Conservation (phyloP, 257 asterid genomes). For the Ilex aquifolium region DNA sequence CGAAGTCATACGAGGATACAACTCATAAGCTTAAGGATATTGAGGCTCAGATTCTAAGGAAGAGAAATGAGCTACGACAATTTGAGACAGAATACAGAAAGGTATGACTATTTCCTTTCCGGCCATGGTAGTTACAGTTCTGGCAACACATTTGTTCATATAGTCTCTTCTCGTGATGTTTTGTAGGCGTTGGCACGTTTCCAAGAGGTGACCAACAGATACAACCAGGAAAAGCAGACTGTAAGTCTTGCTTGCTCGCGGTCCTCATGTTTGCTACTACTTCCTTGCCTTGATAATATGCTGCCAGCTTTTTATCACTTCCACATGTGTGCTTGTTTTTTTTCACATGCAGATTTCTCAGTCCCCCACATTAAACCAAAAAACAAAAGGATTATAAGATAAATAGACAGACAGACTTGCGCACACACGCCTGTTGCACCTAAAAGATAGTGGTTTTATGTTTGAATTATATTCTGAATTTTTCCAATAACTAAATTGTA, state of each 20-base stretch:
- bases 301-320: no score
- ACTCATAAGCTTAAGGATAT: slow-evolving; percentile 77
- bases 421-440: no score
- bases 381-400: no score
- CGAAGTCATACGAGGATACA: slow-evolving; percentile 85
- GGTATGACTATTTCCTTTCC: slow-evolving; percentile 21
- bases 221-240: slow-evolving; percentile 82
- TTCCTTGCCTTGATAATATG: no score
- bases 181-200: slow-evolving; percentile 91
- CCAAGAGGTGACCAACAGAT: slow-evolving; percentile 95
- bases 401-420: no score
- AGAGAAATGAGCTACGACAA: slow-evolving; percentile 92
- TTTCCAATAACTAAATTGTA: no score
- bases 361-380: no score
- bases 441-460: no score
- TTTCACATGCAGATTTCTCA: no score
- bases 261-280: no score
- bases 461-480: no score
- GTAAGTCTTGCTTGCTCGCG: slow-evolving; percentile 46
- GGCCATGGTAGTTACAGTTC: slow-evolving; percentile 1
- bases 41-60: slow-evolving; percentile 86
- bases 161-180: slow-evolving; percentile 4
- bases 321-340: no score
- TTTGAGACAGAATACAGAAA: slow-evolving; percentile 96
- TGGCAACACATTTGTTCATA: background rate